These are phyloP conservation scores for Mucor saturninus DNA, from an alignment of 371 early-diverging fungal species.

Conservation along the genomic window DNA sequence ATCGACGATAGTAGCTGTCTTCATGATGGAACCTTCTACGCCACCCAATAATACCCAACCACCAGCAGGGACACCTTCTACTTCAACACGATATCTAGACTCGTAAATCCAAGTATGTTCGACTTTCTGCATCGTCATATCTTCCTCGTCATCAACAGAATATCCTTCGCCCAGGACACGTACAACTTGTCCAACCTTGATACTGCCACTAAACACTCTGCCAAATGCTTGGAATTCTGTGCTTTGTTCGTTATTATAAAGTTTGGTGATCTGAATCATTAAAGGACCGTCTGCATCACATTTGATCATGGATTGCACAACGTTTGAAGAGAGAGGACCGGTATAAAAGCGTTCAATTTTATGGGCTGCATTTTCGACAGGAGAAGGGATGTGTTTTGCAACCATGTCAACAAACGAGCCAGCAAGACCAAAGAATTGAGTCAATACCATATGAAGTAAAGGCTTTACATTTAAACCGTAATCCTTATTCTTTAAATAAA, in stretches of 20 bases:
- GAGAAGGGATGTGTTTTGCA: slow-evolving; percentile 79
- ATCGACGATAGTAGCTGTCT: slow-evolving; percentile 91
- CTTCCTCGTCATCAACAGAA: slow-evolving; percentile 93
- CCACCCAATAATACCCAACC: slow-evolving; percentile 93
- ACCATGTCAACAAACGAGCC: slow-evolving; percentile 93
- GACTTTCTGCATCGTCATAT: slow-evolving; percentile 88
- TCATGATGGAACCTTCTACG: slow-evolving; percentile 89
- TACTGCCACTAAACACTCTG: slow-evolving; percentile 89
- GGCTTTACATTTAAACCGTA: slow-evolving; percentile 83
- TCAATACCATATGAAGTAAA: slow-evolving; percentile 78
- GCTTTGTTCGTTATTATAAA: slow-evolving; percentile 86
- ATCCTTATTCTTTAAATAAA: slow-evolving; percentile 80
- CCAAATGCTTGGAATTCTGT: slow-evolving; percentile 90
- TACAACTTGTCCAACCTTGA: slow-evolving; percentile 79
- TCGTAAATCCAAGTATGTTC: slow-evolving; percentile 78
- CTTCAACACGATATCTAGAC: slow-evolving; percentile 84
- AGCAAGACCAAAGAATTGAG: slow-evolving; percentile 90
- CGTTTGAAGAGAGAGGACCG: slow-evolving; percentile 69
- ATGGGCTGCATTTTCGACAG: slow-evolving; percentile 72
- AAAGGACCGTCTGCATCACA: slow-evolving; percentile 92
- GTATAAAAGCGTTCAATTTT: slow-evolving; percentile 80
- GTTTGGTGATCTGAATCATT: slow-evolving; percentile 90
- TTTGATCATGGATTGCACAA: slow-evolving; percentile 74
- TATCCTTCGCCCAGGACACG: slow-evolving; percentile 93
- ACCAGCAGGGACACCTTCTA: slow-evolving; percentile 82